Percentiles rank a stretch among this genome's conserved stretches.
Conservation (phyloP, 164 flowering plant genomes). For the Macadamia integrifolia region DNA sequence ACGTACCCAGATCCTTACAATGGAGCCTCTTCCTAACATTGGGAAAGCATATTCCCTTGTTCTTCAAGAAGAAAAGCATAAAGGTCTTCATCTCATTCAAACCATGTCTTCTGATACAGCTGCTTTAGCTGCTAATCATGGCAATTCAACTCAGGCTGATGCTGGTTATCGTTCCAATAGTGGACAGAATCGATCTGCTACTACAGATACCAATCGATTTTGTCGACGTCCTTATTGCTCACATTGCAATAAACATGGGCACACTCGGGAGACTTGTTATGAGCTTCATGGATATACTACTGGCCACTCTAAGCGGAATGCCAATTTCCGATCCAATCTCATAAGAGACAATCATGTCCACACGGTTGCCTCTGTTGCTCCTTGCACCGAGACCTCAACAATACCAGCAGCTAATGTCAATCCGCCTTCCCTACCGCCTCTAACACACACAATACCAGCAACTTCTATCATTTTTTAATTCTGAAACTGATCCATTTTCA, state of each 20-base stretch:
- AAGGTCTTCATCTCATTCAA: not conserved
- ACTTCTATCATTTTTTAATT: no score
- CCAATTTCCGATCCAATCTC: not conserved
- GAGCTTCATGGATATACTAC: constrained; percentile 9
- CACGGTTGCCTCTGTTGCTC: not conserved
- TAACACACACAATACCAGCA: no score
- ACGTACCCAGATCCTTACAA: constrained; percentile 5
- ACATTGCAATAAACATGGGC: constrained; percentile 10
- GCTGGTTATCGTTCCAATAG: no score
- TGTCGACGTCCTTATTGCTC: constrained; percentile 1
- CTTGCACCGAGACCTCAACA: no score
- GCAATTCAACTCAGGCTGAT: no score
- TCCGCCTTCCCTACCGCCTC: no score
- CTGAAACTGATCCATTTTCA: not conserved
- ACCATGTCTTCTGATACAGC: constrained; percentile 6
- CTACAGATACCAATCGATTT: no score
- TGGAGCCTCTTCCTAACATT: constrained; percentile 9
- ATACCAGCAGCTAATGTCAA: not conserved
- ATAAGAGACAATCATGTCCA: no score
- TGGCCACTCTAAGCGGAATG: not conserved
- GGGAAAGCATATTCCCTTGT: constrained; percentile 8
- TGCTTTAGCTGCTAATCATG: not conserved
- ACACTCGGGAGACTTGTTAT: constrained; percentile 5
- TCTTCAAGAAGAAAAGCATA: constrained; percentile 11
- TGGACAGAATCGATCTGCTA: no score